Percentiles rank a stretch among this genome's conserved stretches.
These are phyloP conservation scores for Fraxinus angustifolia DNA, from an alignment of 305 asterid species.

Conservation along the genomic window DNA sequence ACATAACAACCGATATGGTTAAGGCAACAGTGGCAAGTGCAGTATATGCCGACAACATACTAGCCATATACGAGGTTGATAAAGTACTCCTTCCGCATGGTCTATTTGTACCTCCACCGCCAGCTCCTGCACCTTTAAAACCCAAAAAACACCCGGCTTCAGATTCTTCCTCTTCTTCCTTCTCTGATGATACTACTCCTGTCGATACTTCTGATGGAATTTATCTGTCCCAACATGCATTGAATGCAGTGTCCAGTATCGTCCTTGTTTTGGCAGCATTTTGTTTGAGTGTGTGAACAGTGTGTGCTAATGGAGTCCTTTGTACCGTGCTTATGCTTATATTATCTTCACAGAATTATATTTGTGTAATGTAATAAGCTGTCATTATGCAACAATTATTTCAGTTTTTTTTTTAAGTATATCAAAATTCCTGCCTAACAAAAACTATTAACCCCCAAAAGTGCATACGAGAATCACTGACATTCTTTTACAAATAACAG, in stretches of 20 bases:
- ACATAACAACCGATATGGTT: conserved; percentile 54
- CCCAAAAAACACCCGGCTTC: conserved; percentile 30
- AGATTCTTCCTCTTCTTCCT: conserved; percentile 19
- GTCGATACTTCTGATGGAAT: conserved; percentile 34
- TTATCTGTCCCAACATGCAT: background rate
- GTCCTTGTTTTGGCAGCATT: conserved; percentile 16
- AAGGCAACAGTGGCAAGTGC: conserved; percentile 46
- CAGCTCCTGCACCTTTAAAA: conserved; percentile 48
- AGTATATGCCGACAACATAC: conserved; percentile 38
- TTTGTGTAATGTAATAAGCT: conserved; percentile 4
- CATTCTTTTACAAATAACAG: background rate
- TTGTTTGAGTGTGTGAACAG: background rate
- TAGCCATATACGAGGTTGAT: conserved; percentile 61
- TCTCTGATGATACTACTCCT: conserved; percentile 25
- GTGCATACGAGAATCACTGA: background rate
- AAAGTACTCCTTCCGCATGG: conserved; percentile 55
- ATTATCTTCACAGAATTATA: background rate
- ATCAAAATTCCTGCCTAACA: background rate
- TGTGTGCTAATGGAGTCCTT: background rate
- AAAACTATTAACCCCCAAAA: background rate
- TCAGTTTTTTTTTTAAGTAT: background rate
- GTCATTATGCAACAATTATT: background rate
- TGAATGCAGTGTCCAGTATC: conserved; percentile 12
- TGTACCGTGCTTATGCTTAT: background rate
- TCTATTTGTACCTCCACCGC: conserved; percentile 45